Base-by-base conservation (phyloP, 768 basidiomycete genomes). In the Mycena albidolilacea region DNA sequence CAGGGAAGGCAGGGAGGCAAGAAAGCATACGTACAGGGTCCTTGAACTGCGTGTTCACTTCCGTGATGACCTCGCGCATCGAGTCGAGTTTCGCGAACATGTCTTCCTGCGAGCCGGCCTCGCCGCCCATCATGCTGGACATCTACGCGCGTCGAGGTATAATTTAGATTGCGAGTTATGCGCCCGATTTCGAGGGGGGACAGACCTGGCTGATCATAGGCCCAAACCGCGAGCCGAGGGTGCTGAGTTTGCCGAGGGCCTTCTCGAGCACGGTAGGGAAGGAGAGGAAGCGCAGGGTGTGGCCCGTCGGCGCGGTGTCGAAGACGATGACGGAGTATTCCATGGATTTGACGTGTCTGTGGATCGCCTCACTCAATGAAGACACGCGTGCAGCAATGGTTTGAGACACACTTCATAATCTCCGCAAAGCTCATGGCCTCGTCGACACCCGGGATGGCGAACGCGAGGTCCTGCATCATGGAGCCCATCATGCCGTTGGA, bases 371-470 rank as follows among this genome's bases (percentile, higher is more conserved):
- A n/a, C 43, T 63, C 41, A 55, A 39, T 7, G 37, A 52, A 58
- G 23, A 15, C 6, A 15, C 6, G 38, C 68, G 14, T 55, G 48
- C 58, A 35, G 19, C 12, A 15, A 43, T 5, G 23, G 59, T 12
- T 59, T 30, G 41, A 21, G 65, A 84, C 91, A 69, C 71, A 98
- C 97, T 99, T 99, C 98, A 99, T 99, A 82, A 99, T 98, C 83
- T 99, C 98, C 0, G 98, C 98, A 78, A 99, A 99, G 75, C 96
- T 97, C 98, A 99, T 99, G 5, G 98, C 98, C 84, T 99, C 98
- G 79, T 99, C 98, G 14, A 99, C 97, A 84, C 98, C 98, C 0
- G 98, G 98, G 70, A 99, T 99, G 2, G 98, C 97, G 79, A 99
- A 99, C 0, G 98, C 98, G 55, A 99, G 89, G 84, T 99, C 98